These are phyloP conservation scores for Nicotiana sylvestris DNA, from an alignment of 257 asterid species.

Conservation along the genomic window DNA sequence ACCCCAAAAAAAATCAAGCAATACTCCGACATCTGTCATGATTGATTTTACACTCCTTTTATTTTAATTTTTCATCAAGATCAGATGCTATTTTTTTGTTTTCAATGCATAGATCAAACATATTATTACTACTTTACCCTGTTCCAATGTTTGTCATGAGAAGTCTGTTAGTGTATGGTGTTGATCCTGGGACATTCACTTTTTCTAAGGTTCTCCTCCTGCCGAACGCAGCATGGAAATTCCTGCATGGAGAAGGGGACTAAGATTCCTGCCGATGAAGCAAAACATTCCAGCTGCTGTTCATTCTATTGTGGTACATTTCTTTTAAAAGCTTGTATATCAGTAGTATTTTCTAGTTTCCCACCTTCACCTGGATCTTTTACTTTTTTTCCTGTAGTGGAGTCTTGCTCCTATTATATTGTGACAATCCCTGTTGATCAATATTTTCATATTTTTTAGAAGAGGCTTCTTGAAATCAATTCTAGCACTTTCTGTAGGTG, in stretches of 20 bases:
- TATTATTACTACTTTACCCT: not conserved
- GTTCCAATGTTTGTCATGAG: not conserved
- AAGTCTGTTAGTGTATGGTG: slow-evolving; percentile 26
- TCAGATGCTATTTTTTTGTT: not conserved
- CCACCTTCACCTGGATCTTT: not conserved
- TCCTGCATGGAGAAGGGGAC: slow-evolving; percentile 92
- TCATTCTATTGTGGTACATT: slow-evolving; percentile 85
- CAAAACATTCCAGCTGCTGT: slow-evolving; percentile 81
- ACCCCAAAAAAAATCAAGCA: not conserved
- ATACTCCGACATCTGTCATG: not conserved
- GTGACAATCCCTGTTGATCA: not conserved
- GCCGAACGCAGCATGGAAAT: slow-evolving; percentile 99
- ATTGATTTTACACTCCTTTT: not conserved
- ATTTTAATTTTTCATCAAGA: not conserved
- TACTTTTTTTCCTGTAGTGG: not conserved
- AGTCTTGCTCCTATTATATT: not conserved
- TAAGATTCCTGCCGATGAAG: slow-evolving; percentile 67
- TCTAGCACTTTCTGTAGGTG: slow-evolving; percentile 43
- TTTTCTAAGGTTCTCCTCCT: slow-evolving; percentile 98
- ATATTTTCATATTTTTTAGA: not conserved
- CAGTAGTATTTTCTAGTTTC: not conserved
- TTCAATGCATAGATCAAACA: not conserved
- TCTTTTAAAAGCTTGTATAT: not conserved
- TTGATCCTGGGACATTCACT: slow-evolving; percentile 87
- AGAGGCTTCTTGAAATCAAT: slow-evolving; percentile 15